Base-by-base conservation (phyloP, 129 eudicot species). In the Flaveria brownii region DNA sequence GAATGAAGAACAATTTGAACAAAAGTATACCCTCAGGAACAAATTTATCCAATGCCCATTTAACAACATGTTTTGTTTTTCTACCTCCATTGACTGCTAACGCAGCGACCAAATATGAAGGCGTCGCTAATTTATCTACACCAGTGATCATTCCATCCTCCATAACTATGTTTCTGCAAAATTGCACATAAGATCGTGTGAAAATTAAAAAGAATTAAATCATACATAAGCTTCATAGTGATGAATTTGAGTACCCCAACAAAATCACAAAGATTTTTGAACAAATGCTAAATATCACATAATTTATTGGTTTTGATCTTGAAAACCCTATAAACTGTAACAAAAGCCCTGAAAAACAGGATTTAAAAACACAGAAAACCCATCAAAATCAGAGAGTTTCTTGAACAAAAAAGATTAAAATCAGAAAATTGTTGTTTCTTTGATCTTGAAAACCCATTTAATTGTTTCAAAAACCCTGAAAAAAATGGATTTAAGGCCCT, bases 11-110 rank as follows among this genome's bases (percentile, higher is more conserved):
- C 80, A 93, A 71, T 77, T 85, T 93, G 86, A 93, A 93, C 74
- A 68, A 43, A 77, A 85, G 81, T 56, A 75, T 73, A 66, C 91
- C 91, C 80, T 93, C 97, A 0, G 85, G 87, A 73, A 79, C 83
- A 78, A 93, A 88, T 68, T 90, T 93, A 22, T 93, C 98, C 82
- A 93, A 45, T 36, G 97, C 98, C 98, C 98, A 93, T 67, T 62
- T 77, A 71, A 93, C 72, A 23, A 90, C 77, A 76, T 87, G 46
- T 72, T 85, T 90, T 84, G 88, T 82, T 57, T 84, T 93, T 33
- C 43, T 73, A 67, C 82, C 74, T 60, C 91, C 96, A 79, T 77
- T 90, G 49, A 93, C 78, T 15, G 97, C 98, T 76, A 93, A 75
- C 18, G 87, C 92, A 60, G 82, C 88, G 30, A 79, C 73, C 47